These are phyloP conservation scores for Sporothrix schenckii DNA, from an alignment of 2,329 filamentous ascomycete species.

Conservation along the genomic window DNA sequence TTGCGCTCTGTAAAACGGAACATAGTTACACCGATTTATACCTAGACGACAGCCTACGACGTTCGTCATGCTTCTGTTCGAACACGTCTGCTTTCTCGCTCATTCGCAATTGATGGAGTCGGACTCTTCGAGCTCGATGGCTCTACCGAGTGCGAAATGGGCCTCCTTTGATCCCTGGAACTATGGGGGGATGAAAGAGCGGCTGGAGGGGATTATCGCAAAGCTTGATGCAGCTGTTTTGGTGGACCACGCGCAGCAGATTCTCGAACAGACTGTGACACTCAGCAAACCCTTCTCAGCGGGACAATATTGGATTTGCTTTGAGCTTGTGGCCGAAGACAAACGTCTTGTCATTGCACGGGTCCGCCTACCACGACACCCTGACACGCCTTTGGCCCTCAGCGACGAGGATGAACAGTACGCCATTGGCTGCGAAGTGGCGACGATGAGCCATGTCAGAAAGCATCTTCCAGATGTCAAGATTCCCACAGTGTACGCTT, in stretches of 20 bases:
- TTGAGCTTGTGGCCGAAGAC: constrained; percentile 10
- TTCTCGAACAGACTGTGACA: not conserved
- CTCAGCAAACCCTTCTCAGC: constrained; percentile 41
- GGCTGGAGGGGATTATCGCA: not conserved
- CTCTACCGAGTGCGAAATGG: not conserved
- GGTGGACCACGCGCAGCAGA: not conserved
- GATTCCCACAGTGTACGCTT: not conserved
- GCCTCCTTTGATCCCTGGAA: not conserved
- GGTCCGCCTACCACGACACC: not conserved
- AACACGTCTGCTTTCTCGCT: no score
- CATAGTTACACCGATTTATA: no score
- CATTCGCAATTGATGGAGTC: no score
- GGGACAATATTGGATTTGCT: constrained; percentile 37
- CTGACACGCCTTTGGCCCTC: not conserved
- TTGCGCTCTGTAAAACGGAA: no score
- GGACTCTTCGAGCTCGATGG: not conserved
- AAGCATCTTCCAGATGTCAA: not conserved
- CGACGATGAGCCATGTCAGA: not conserved
- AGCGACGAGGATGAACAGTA: not conserved
- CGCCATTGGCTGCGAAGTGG: not conserved
- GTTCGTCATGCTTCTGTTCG: no score
- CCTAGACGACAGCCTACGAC: no score
- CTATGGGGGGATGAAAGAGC: not conserved
- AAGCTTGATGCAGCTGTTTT: not conserved
- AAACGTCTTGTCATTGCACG: not conserved